These are phyloP conservation scores for Ogataea pignaliae DNA, from an alignment of 805 yeast genomes.

Conservation along the genomic window DNA sequence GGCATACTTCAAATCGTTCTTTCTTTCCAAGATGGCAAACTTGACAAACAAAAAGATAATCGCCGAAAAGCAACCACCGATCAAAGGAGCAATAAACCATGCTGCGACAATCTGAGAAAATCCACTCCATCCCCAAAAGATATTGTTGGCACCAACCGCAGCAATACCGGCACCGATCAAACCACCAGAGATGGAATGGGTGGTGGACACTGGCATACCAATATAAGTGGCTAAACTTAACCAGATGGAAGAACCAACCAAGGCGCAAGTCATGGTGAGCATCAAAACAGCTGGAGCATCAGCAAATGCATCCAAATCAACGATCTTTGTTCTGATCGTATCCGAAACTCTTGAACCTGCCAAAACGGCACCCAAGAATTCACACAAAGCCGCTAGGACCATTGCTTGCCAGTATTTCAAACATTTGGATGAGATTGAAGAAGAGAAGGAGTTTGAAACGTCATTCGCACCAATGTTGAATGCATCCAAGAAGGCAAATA, in stretches of 20 bases:
- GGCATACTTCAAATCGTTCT: slow-evolving; percentile 50
- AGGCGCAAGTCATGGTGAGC: slow-evolving; percentile 72
- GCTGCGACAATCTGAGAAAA: slow-evolving; percentile 71
- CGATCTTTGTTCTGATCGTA: slow-evolving; percentile 63
- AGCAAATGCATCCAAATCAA: slow-evolving; percentile 45
- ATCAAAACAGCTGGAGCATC: slow-evolving; percentile 65
- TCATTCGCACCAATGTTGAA: slow-evolving; percentile 81
- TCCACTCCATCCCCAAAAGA: slow-evolving; percentile 75
- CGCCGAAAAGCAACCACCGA: slow-evolving; percentile 63
- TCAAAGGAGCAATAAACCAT: slow-evolving; percentile 73
- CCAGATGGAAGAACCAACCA: slow-evolving; percentile 72
- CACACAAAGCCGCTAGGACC: slow-evolving; percentile 66
- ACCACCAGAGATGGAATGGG: slow-evolving; percentile 76
- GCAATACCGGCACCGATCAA: slow-evolving; percentile 74
- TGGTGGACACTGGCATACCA: slow-evolving; percentile 79
- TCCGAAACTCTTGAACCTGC: slow-evolving; percentile 73
- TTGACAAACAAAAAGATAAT: slow-evolving; percentile 57
- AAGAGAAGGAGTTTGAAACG: slow-evolving; percentile 77
- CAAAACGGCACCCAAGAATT: slow-evolving; percentile 68
- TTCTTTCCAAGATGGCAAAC: slow-evolving; percentile 56
- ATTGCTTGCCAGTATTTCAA: slow-evolving; percentile 72
- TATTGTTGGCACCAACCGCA: slow-evolving; percentile 55
- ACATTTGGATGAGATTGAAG: slow-evolving; percentile 66
- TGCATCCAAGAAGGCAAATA: slow-evolving; percentile 74
- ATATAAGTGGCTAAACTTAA: slow-evolving; percentile 58